These are phyloP conservation scores for Jatropha multifida DNA, from an alignment of 441 rosid genomes.

Conservation along the genomic window DNA sequence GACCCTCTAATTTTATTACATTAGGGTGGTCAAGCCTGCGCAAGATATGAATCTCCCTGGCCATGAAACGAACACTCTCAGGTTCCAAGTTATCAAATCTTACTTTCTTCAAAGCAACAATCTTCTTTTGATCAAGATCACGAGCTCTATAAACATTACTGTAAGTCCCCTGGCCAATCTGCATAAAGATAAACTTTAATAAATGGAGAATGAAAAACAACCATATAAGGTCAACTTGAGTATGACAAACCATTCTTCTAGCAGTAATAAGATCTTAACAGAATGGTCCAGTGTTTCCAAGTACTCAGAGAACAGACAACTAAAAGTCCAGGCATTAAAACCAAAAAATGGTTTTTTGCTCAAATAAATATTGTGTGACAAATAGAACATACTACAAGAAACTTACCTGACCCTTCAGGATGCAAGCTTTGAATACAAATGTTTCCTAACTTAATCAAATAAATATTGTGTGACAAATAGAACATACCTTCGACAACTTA, in stretches of 20 bases:
- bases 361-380: too few relatives aligned
- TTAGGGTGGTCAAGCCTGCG: slow-evolving; percentile 96
- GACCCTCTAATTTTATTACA: slow-evolving; percentile 91
- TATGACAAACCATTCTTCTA: neutral
- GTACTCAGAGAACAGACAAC: neutral
- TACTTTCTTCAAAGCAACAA: slow-evolving; percentile 87
- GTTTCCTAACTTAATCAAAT: neutral
- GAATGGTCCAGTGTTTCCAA: neutral
- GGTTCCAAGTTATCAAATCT: slow-evolving; percentile 97
- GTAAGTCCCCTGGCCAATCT: slow-evolving; percentile 99
- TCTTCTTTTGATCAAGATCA: slow-evolving; percentile 84
- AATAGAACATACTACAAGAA: neutral
- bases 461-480: too few relatives aligned
- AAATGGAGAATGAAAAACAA: slow-evolving; percentile 18
- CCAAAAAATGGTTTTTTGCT: neutral
- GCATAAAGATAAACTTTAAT: slow-evolving; percentile 30
- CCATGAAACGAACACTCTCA: slow-evolving; percentile 98
- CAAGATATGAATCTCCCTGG: slow-evolving; percentile 92
- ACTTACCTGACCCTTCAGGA: neutral
- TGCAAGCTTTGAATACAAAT: neutral
- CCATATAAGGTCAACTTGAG: slow-evolving; percentile 11
- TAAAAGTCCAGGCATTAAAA: neutral
- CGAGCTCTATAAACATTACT: slow-evolving; percentile 96
- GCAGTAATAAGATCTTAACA: neutral
- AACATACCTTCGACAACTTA: neutral